Conservation (phyloP, 139 green algal species). For the Dunaliella sp. region DNA sequence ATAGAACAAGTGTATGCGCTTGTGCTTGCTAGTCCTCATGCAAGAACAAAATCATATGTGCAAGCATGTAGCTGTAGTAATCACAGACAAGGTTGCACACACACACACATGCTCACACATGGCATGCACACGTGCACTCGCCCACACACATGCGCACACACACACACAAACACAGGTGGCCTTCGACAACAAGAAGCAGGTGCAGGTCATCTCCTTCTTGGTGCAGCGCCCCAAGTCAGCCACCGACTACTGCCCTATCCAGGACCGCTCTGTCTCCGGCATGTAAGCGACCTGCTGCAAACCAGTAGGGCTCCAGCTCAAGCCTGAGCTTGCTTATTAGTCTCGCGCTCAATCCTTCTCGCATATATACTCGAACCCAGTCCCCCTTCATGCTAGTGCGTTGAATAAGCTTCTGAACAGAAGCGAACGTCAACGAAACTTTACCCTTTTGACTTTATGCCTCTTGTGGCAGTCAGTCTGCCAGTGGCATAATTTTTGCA, state of each 20-base stretch:
- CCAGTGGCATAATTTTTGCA: not conserved
- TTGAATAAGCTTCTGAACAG: not conserved
- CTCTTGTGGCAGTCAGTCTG: no score
- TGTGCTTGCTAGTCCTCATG: no score
- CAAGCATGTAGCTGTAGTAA: no score
- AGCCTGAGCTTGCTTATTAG: not conserved
- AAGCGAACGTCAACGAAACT: not conserved
- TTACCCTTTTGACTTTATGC: no score
- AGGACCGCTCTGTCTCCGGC: slow-evolving; percentile 1
- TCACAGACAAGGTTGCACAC: no score
- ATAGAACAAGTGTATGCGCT: no score
- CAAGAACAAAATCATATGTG: no score
- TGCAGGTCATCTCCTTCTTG: slow-evolving; percentile 66
- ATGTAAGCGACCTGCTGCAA: not conserved
- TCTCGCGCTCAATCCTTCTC: not conserved
- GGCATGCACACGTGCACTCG: no score
- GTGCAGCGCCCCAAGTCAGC: slow-evolving; percentile 52
- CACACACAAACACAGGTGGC: no score
- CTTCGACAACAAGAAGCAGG: slow-evolving; percentile 74
- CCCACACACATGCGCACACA: no score
- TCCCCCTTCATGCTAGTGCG: no score
- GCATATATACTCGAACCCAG: not conserved
- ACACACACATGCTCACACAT: no score
- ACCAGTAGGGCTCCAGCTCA: not conserved
- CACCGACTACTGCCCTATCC: slow-evolving; percentile 60